Percentiles rank a stretch among this genome's conserved stretches.
Conservation (phyloP, 1,284 basidiomycete genomes). For the Uromyces viciae-fabae region DNA sequence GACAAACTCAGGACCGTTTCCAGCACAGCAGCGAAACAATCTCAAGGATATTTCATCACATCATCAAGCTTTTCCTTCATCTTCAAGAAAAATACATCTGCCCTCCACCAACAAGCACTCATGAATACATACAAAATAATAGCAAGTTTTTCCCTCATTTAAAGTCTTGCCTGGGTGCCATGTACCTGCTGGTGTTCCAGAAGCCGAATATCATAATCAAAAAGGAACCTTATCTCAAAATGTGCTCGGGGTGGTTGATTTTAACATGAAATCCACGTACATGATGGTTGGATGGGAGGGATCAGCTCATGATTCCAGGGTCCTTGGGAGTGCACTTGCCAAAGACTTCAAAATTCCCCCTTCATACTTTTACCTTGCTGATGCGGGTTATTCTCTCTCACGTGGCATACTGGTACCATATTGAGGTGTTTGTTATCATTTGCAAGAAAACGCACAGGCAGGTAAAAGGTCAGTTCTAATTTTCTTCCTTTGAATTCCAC, state of each 20-base stretch:
- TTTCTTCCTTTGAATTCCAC: not conserved
- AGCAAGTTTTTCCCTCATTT: not conserved
- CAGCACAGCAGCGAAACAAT: not conserved
- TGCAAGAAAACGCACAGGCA: conserved; percentile 46
- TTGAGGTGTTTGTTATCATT: conserved; percentile 48
- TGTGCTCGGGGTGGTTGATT: not conserved
- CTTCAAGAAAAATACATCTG: not conserved
- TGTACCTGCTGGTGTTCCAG: conserved; percentile 49
- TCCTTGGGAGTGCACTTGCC: not conserved
- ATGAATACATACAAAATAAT: not conserved
- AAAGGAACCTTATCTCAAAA: not conserved
- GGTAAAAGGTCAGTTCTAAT: not conserved
- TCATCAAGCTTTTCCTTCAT: not conserved
- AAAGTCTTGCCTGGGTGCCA: not conserved
- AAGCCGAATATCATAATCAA: not conserved
- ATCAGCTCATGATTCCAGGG: conserved; percentile 37
- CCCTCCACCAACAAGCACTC: not conserved
- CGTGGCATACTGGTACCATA: conserved; percentile 53
- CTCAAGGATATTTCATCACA: not conserved
- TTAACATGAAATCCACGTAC: not conserved
- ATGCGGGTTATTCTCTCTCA: conserved; percentile 56
- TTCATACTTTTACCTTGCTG: conserved; percentile 56
- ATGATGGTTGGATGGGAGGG: conserved; percentile 54
- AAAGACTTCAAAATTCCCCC: conserved; percentile 46
- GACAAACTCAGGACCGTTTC: conserved; percentile 6